Base-by-base conservation (phyloP, 2,329 filamentous ascomycete genomes). In the Curvularia sp. region DNA sequence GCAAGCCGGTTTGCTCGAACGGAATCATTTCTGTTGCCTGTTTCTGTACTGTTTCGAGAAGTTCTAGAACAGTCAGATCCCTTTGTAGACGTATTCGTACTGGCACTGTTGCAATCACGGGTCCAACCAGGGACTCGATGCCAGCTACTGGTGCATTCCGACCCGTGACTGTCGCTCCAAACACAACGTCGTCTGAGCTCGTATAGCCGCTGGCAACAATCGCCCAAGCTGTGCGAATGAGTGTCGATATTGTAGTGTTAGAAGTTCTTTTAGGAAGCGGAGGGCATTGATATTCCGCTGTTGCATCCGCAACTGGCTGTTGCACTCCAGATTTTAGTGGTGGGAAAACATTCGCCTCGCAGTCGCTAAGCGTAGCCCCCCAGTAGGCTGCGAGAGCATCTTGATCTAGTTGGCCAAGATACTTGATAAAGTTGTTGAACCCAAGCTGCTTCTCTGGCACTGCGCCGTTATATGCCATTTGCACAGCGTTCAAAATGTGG, bases 51-150 rank as follows among this genome's bases (percentile, higher is more conserved):
- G 21, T 18, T 1, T 25, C 2, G 1, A 72, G 50, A 25, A 67
- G 59, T 0, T 60, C 28, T 0, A 36, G 42, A 0, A 75, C 57
- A 4, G 59, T 63, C 2, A 36, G 21, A 1, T 27, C 34, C 1
- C 34, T 21, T 38, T 63, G 38, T 21, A 74, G 42, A 0, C 55
- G 52, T 3, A 76, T 30, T 0, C 70, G 68, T 1, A 78, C 61
- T 0, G 77, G 77, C 0, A 78, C 67, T 0, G 76, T 78, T 2
- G 75, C 77, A 25, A 81, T 79, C 1, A 78, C 74, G 1, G 80
- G 80, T 0, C 79, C 80, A 23, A 80, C 65, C 0, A 80, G 66
- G 3, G 66, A 65, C 10, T 55, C 52, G 1, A 55, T 43, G 3
- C 36, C 45, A 19, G 34, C 6, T 5, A 55, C 23, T 1, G 52